Conservation (phyloP, 768 basidiomycete genomes). For the Boletus subcaerulescens region DNA sequence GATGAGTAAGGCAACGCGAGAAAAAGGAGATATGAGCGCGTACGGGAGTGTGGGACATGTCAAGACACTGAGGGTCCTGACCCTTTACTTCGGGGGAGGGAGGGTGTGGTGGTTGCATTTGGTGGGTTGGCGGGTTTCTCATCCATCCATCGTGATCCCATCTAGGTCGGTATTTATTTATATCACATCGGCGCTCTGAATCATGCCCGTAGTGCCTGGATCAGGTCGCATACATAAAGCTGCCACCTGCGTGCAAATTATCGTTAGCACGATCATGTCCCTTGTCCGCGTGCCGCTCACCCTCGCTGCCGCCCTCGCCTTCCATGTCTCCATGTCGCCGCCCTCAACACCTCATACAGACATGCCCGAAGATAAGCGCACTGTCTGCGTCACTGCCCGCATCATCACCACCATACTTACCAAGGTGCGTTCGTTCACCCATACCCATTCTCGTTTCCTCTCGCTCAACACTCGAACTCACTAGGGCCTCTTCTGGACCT, state of each 20-base stretch:
- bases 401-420: slow-evolving; percentile 5
- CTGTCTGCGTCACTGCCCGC: slow-evolving; percentile 8
- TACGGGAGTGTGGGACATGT: slow-evolving; percentile 71
- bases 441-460: neutral
- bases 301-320: slow-evolving; percentile 40
- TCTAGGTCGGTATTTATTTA: too few species aligned
- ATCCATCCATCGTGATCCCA: too few species aligned
- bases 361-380: slow-evolving; percentile 25
- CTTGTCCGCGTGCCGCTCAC: slow-evolving; percentile 44
- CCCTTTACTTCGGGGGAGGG: slow-evolving; percentile 53
- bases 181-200: too few species aligned
- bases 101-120: slow-evolving; percentile 19
- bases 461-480: neutral
- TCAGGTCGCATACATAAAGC: too few species aligned
- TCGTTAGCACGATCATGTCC: slow-evolving; percentile 1
- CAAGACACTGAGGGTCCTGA: slow-evolving; percentile 75
- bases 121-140: slow-evolving; percentile 12
- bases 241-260: too few species aligned
- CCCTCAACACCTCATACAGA: slow-evolving; percentile 10
- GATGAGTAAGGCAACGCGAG: slow-evolving; percentile 1
- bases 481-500: slow-evolving; percentile 18
- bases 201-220: too few species aligned
- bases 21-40: neutral
- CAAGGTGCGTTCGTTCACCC: slow-evolving; percentile 9
- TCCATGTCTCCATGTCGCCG: slow-evolving; percentile 46